Base-by-base conservation (phyloP, 176 grass and related monocot species). In the Microstegium vimineum region DNA sequence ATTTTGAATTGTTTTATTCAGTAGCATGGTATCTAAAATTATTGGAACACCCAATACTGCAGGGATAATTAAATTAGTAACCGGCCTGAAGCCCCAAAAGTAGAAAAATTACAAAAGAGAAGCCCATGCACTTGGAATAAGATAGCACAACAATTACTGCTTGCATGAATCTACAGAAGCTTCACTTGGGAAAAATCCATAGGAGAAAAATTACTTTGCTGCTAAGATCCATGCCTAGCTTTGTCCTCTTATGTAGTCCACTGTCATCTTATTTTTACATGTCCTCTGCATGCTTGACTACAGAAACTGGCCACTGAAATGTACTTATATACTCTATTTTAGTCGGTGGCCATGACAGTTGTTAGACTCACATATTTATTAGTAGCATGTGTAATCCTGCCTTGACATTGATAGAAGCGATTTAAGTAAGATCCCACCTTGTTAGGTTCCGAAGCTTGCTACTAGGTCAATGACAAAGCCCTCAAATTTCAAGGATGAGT, bases 131-230 rank as follows among this genome's bases (percentile, higher is more conserved):
- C 49, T 35, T 42, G 63, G 63, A 85, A 43, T 62, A 69, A 81
- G 49, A 80, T 80, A 80, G 14, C 14, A 75, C 54, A 72, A 0
- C 25, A 73, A 27, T 79, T 71, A 62, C 66, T 64, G 40, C 1
- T 49, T 75, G 62, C 74, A 66, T 90, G 82, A 81, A 82, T 78
- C 77, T 82, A 85, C 41, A 82, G 82, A 91, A 91, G 67, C 78
- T 91, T 88, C 86, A 86, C 59, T 37, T 45, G 35, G 36, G 20
- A 36, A 89, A 75, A 75, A 81, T 85, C 87, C 82, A 89, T 56
- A 62, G 51, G 36, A 80, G 25, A 57, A 76, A 45, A 4, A 14
- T 85, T 91, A 73, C 74, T 74, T 66, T 81, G 71, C 65, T 86
- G 17, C 78, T 75, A 79, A 42, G 75, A 83, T 73, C 66, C 74